These are phyloP conservation scores for Metrosideros polymorpha DNA, from an alignment of 441 rosid genomes.

Conservation along the genomic window DNA sequence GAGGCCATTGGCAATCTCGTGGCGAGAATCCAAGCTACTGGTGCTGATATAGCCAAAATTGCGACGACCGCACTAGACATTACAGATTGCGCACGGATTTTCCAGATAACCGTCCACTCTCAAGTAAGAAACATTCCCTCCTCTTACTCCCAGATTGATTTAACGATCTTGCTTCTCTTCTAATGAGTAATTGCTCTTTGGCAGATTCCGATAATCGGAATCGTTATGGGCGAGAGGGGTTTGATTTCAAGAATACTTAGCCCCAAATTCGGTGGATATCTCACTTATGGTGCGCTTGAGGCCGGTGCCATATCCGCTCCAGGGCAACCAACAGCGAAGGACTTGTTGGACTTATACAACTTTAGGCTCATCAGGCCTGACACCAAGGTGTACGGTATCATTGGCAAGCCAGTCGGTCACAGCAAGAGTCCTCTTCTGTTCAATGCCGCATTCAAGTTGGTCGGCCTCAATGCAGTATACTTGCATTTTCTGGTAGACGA, in stretches of 20 bases:
- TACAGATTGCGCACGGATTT: slow-evolving; percentile 16
- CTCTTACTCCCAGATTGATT: not conserved
- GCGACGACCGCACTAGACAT: slow-evolving; percentile 15
- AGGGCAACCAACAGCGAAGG: slow-evolving; percentile 24
- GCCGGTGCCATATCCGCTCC: slow-evolving; percentile 24
- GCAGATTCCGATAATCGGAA: slow-evolving; percentile 21
- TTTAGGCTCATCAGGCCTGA: slow-evolving; percentile 22
- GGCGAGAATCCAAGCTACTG: slow-evolving; percentile 10
- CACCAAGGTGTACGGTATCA: slow-evolving; percentile 22
- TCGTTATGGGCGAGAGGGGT: slow-evolving; percentile 28
- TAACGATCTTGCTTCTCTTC: not conserved
- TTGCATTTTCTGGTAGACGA: slow-evolving; percentile 30
- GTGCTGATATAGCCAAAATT: slow-evolving; percentile 15
- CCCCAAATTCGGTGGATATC: slow-evolving; percentile 24
- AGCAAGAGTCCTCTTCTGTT: slow-evolving; percentile 30
- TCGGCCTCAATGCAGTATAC: slow-evolving; percentile 23
- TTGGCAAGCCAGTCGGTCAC: slow-evolving; percentile 27
- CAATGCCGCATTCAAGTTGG: slow-evolving; percentile 20
- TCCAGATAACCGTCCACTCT: slow-evolving; percentile 14
- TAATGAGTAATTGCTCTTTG: not conserved
- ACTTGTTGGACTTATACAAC: slow-evolving; percentile 21
- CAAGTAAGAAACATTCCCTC: not conserved
- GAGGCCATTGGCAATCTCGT: slow-evolving; percentile 17
- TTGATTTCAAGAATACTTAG: slow-evolving; percentile 20
- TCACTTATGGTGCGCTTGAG: slow-evolving; percentile 26